Evolutionary conservation across 495 filamentous ascomycete genomes (phyloP), one percentile per base, ranked within the genome.

Genomic region (Xylaria castorea): DNA sequence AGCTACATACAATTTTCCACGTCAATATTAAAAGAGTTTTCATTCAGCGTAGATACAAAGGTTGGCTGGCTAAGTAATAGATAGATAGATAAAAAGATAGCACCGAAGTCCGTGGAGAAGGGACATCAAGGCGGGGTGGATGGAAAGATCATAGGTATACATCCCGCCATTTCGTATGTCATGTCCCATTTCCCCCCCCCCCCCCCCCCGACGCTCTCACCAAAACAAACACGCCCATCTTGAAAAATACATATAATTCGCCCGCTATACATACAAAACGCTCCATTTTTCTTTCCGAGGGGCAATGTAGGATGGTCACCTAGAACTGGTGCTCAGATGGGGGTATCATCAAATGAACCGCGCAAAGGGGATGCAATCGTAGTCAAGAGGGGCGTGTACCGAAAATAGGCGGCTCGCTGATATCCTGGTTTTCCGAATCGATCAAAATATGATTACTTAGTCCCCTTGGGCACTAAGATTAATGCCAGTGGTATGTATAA

Each of bases 301-400:
- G 32, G n/a, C 42, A 38, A 61, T 11, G n/a, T 11, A 61, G 38
- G 18, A 38, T 7, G 58, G 18, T 22, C 20, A 32, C 16, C 18
- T 61, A 22, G 7, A 38, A 61, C 38, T 38, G 58, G 58, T 38
- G 58, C 25, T 22, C 32, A 38, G 34, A 38, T 61, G 63, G 63
- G 63, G 63, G 63, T 48, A 65, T 66, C 63, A 66, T 48, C 22
- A 50, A 48, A 30, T 66, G 40, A n/a, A 66, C 38, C 44, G 44
- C 18, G 22, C 25, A 51, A 34, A 40, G 30, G 42, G 30, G 42
- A 20, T 16, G 62, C 36, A 8, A n/a, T 65, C 62, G 12, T 50
- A 40, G 16, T 25, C 34, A 67, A 40, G 42, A 38, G 44, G 50
- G 14, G 42, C 42, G n/a, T 27, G 42, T 9, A 3, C 18, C 34